Evolutionary conservation across 352 stramenopile species (phyloP).

Genomic region (Globisporangium megalacanthum): DNA sequence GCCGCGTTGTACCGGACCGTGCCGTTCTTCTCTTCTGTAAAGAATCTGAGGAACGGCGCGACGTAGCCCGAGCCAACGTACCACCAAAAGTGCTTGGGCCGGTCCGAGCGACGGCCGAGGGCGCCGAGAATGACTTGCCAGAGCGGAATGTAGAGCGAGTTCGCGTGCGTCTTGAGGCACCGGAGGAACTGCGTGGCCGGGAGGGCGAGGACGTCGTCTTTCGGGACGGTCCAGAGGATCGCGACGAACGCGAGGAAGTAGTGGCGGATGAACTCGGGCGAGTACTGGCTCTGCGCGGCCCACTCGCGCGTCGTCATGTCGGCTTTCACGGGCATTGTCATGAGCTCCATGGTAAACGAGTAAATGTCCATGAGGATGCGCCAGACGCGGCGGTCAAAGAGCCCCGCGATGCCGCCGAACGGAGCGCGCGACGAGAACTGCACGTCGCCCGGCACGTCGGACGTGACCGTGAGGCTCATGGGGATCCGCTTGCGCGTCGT

Average conservation of each 20-base stretch:
- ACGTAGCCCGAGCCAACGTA: slow-evolving; percentile 84
- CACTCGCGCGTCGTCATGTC: slow-evolving; percentile 75
- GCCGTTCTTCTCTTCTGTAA: slow-evolving; percentile 75
- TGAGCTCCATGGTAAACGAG: slow-evolving; percentile 83
- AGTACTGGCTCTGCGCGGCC: slow-evolving; percentile 65
- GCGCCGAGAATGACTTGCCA: slow-evolving; percentile 81
- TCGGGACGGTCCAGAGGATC: slow-evolving; percentile 84
- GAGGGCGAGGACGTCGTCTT: slow-evolving; percentile 77
- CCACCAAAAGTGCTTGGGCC: slow-evolving; percentile 81
- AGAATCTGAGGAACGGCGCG: slow-evolving; percentile 82
- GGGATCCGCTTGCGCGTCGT: slow-evolving; percentile 85
- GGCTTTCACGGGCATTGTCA: slow-evolving; percentile 77
- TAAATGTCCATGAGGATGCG: slow-evolving; percentile 85
- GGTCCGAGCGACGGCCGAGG: slow-evolving; percentile 65
- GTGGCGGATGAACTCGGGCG: slow-evolving; percentile 80
- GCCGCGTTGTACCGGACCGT: slow-evolving; percentile 71
- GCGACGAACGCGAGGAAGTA: slow-evolving; percentile 86
- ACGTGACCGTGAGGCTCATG: slow-evolving; percentile 85
- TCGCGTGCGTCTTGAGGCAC: slow-evolving; percentile 83
- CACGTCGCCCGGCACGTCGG: slow-evolving; percentile 69
- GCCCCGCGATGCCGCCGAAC: slow-evolving; percentile 56
- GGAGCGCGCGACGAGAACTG: slow-evolving; percentile 82
- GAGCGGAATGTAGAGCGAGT: slow-evolving; percentile 83
- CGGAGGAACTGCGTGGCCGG: slow-evolving; percentile 82
- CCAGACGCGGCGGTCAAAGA: slow-evolving; percentile 79